Evolutionary conservation across 169 alveolate species (phyloP).

Genomic region (Plasmodium relictum): DNA sequence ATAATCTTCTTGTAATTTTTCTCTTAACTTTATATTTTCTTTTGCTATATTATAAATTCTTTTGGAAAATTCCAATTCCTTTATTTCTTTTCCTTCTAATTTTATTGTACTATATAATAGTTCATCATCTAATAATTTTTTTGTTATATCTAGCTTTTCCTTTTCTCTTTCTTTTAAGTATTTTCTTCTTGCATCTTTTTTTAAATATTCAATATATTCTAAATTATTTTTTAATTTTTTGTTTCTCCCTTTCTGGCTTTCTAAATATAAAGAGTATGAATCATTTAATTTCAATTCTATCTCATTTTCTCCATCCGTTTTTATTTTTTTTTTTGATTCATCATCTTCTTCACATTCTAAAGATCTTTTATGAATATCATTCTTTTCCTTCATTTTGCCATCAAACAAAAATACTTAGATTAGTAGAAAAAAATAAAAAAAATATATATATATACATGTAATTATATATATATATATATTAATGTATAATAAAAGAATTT

Average conservation of each 20-base stretch:
- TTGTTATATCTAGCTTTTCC: slow-evolving; percentile 94
- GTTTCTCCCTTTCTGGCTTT: slow-evolving; percentile 83
- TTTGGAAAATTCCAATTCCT: slow-evolving; percentile 89
- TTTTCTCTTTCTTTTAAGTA: slow-evolving; percentile 95
- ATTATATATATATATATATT: not conserved
- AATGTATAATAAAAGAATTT: no score
- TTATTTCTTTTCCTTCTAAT: slow-evolving; percentile 80
- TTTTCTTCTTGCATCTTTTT: slow-evolving; percentile 91
- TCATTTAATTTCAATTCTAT: not conserved
- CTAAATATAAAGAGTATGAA: slow-evolving; percentile 61
- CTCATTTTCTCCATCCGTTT: slow-evolving; percentile 24
- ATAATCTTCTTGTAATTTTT: slow-evolving; percentile 82
- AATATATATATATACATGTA: slow-evolving; percentile 12
- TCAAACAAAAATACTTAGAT: not conserved
- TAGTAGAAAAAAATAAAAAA: not conserved
- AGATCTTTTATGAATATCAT: slow-evolving; percentile 50
- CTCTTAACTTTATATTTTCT: slow-evolving; percentile 88
- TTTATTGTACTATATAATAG: slow-evolving; percentile 87
- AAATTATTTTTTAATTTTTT: slow-evolving; percentile 80
- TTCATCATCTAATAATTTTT: slow-evolving; percentile 92
- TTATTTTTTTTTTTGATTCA: slow-evolving; percentile 67
- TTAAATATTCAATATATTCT: slow-evolving; percentile 82
- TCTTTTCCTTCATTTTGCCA: slow-evolving; percentile 62
- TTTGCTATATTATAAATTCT: slow-evolving; percentile 91
- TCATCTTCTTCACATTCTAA: slow-evolving; percentile 37